Evolutionary conservation across 2,329 filamentous ascomycete genomes (phyloP).

Genomic region (Bipolaris victoriae): DNA sequence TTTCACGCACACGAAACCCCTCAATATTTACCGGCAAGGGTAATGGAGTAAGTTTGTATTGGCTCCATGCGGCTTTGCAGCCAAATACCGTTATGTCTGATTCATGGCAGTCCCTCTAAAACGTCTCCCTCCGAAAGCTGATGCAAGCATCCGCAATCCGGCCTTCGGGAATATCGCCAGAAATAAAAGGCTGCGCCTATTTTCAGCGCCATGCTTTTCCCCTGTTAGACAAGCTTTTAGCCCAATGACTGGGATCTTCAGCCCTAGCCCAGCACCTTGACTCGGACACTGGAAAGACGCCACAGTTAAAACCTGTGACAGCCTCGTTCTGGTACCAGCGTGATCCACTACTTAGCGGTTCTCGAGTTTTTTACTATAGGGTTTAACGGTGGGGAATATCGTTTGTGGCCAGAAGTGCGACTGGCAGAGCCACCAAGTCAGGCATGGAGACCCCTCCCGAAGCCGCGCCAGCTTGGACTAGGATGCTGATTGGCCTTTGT

Average conservation of each 20-base stretch:
- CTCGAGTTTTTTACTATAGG: not conserved
- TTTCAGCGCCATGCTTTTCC: slow-evolving; percentile 11
- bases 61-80: slow-evolving; percentile 12
- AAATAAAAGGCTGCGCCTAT: slow-evolving; percentile 12
- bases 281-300: slow-evolving; percentile 8
- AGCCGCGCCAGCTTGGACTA: slow-evolving; percentile 2
- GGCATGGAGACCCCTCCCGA: not conserved
- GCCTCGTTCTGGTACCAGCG: not conserved
- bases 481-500: not conserved
- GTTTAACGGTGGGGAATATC: not conserved
- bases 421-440: not conserved
- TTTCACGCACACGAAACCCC: too few relatives aligned
- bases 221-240: slow-evolving; percentile 13
- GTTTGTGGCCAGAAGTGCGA: not conserved
- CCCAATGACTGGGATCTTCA: slow-evolving; percentile 5
- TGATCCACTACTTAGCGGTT: not conserved
- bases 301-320: slow-evolving; percentile 4
- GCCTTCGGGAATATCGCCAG: slow-evolving; percentile 10
- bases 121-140: slow-evolving; percentile 16
- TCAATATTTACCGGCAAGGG: not conserved
- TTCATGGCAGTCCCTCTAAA: slow-evolving; percentile 15
- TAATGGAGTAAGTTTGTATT: slow-evolving; percentile 16
- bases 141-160: slow-evolving; percentile 4
- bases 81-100: slow-evolving; percentile 7
- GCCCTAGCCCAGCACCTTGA: slow-evolving; percentile 6